Evolutionary conservation across 176 grass and related monocot genomes (phyloP).

Genomic region (Triticum aestivum): DNA sequence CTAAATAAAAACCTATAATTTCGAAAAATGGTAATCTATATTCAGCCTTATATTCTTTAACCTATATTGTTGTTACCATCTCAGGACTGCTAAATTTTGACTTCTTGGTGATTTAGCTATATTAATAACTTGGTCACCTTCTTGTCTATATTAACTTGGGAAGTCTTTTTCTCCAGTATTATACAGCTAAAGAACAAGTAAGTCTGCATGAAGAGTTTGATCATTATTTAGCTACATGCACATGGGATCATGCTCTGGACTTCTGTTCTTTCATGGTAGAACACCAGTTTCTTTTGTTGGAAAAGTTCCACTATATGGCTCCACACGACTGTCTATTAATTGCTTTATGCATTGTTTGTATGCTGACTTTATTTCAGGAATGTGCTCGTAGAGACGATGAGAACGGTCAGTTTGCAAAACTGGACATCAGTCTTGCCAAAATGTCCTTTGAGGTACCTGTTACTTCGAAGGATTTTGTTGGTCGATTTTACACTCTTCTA

Average conservation of each 20-base stretch:
- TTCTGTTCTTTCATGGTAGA: not conserved
- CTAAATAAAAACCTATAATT: not conserved
- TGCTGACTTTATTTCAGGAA: not conserved
- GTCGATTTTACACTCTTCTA: not conserved
- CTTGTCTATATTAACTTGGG: not conserved
- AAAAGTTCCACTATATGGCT: not conserved
- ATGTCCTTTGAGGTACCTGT: slow-evolving; percentile 23
- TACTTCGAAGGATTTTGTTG: not conserved
- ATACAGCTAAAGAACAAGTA: not conserved
- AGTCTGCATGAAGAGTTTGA: not conserved
- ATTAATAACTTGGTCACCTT: not conserved
- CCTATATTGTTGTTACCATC: not conserved
- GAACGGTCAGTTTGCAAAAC: not conserved
- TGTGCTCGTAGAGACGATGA: not conserved
- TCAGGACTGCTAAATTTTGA: not conserved
- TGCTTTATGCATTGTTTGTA: not conserved
- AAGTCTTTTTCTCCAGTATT: not conserved
- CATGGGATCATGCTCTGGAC: not conserved
- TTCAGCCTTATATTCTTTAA: not conserved
- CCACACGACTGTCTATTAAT: not conserved
- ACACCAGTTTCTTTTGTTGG: not conserved
- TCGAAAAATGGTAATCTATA: not conserved
- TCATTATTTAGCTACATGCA: not conserved
- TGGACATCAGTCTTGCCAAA: not conserved
- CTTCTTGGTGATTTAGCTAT: not conserved